A percentile compares a stretch with the other conserved stretches of the same genome.
phyloP scores from a whole-genome alignment of 441 rosid genomes.

The Aquilaria agallochum region DNA sequence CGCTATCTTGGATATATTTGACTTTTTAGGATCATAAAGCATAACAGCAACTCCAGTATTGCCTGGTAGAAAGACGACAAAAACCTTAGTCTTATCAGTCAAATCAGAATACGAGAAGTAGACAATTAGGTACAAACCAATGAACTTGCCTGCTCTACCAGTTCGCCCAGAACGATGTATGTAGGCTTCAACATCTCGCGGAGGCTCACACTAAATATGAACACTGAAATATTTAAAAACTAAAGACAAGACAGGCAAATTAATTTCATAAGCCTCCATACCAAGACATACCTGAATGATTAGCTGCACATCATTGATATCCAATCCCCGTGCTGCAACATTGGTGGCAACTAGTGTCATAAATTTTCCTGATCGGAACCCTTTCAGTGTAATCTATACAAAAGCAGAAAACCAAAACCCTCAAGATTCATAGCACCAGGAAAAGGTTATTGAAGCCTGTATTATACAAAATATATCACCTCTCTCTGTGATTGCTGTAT shows the following conservation, averaged over 20 bases:
- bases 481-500: conserved; percentile 91
- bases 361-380: conserved; percentile 89
- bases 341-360: conserved; percentile 89
- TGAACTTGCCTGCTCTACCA: conserved; percentile 79
- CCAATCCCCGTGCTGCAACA: conserved; percentile 97
- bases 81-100: conserved; percentile 2
- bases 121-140: background rate
- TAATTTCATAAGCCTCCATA: background rate
- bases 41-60: conserved; percentile 92
- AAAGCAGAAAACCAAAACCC: conserved; percentile 1
- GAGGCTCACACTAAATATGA: conserved; percentile 81
- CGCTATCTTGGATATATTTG: conserved; percentile 63
- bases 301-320: conserved; percentile 92
- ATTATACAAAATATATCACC: conserved; percentile 31
- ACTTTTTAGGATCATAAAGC: conserved; percentile 80
- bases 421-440: background rate
- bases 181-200: conserved; percentile 93
- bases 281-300: conserved; percentile 72
- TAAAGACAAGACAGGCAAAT: background rate
- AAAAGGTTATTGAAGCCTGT: background rate
- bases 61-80: conserved; percentile 35
- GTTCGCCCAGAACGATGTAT: conserved; percentile 98
- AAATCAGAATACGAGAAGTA: conserved; percentile 2
- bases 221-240: conserved; percentile 6
- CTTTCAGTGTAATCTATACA: conserved; percentile 76